Evolutionary conservation across 78 protist species (phyloP).

Genomic region (Protostelium mycophagum): DNA sequence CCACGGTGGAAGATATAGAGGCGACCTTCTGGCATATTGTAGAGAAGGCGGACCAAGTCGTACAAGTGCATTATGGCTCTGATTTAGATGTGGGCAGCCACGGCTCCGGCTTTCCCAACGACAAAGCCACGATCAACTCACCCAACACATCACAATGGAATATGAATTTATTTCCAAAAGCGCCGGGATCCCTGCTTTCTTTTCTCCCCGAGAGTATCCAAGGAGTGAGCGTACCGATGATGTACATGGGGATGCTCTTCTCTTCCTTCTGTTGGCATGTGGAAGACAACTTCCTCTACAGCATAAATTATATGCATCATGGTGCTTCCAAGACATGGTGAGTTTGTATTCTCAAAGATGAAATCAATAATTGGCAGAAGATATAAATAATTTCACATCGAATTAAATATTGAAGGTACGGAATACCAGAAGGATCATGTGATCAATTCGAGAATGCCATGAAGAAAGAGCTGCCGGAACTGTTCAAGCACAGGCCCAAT

Average conservation of each 20-base stretch:
- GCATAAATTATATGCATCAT: conserved; percentile 75
- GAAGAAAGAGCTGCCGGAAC: conserved; percentile 33
- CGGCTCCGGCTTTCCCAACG: conserved; percentile 40
- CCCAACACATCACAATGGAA: conserved; percentile 34
- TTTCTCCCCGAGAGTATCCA: conserved; percentile 41
- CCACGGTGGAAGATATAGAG: conserved; percentile 15
- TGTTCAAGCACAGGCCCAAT: conserved; percentile 68
- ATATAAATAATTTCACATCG: not conserved
- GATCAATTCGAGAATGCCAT: conserved; percentile 59
- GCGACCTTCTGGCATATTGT: conserved; percentile 53
- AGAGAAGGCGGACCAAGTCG: conserved; percentile 63
- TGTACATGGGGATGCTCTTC: conserved; percentile 81
- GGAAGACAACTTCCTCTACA: conserved; percentile 81
- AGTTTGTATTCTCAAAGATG: not conserved
- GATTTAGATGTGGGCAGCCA: conserved; percentile 63
- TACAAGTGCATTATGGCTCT: conserved; percentile 65
- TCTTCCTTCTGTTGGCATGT: conserved; percentile 91
- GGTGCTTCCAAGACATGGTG: conserved; percentile 89
- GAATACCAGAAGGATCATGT: conserved; percentile 32
- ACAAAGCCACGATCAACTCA: conserved; percentile 6
- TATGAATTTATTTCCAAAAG: conserved; percentile 43
- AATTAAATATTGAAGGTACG: conserved; percentile 37
- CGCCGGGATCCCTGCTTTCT: conserved; percentile 41
- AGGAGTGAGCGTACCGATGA: conserved; percentile 67
- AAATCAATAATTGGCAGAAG: not conserved